Evolutionary conservation across 179 eudicot genomes (phyloP).

Genomic region (Silene vulgaris): DNA sequence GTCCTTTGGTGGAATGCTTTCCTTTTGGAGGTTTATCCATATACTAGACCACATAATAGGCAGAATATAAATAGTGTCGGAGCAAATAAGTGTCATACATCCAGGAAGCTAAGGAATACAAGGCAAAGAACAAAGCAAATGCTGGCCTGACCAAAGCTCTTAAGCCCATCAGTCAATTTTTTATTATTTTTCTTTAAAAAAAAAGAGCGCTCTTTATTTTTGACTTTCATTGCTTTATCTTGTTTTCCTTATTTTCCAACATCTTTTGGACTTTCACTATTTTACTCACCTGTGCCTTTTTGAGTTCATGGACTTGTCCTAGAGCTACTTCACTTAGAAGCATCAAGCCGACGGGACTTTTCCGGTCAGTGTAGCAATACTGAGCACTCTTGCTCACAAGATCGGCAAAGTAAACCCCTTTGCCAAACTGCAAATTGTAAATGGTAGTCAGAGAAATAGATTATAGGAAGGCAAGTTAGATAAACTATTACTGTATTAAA

Average conservation of each 20-base stretch:
- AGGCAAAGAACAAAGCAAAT: not conserved
- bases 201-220: not conserved
- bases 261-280: not conserved
- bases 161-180: not conserved
- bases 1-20: slow-evolving; percentile 96
- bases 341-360: slow-evolving; percentile 94
- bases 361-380: slow-evolving; percentile 78
- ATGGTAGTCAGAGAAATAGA: not conserved
- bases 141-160: not conserved
- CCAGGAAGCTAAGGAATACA: not conserved
- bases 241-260: too few relatives aligned
- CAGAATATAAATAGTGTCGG: not conserved
- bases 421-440: slow-evolving; percentile 70
- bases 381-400: slow-evolving; percentile 99
- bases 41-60: slow-evolving; percentile 39
- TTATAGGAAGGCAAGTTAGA: not conserved
- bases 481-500: not conserved
- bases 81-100: not conserved
- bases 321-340: slow-evolving; percentile 94
- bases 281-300: slow-evolving; percentile 59
- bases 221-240: too few relatives aligned
- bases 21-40: slow-evolving; percentile 92
- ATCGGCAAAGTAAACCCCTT: slow-evolving; percentile 97
- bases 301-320: slow-evolving; percentile 81
- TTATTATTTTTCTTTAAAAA: too few relatives aligned